Conservation (phyloP, 805 yeast genomes). For the Hanseniaspora clermontiae region DNA sequence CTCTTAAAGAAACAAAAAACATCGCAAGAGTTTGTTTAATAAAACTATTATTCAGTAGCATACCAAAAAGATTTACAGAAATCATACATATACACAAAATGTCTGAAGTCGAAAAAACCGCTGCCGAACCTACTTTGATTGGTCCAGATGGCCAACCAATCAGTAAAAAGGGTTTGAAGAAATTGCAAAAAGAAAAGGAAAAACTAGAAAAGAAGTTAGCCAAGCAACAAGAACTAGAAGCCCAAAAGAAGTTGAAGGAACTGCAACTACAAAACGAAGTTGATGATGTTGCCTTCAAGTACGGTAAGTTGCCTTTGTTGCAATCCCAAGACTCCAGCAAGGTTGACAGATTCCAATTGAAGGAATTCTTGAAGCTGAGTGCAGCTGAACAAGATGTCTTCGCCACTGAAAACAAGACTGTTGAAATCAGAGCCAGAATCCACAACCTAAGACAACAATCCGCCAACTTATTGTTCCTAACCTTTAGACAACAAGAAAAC, state of each 20-base stretch:
- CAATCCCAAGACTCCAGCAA: conserved; percentile 45
- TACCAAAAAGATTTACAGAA: conserved; percentile 14
- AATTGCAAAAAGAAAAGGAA: conserved; percentile 83
- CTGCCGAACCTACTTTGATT: conserved; percentile 25
- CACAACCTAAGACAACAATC: conserved; percentile 92
- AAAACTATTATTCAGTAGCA: too few species aligned
- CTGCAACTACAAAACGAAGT: conserved; percentile 72
- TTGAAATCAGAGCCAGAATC: conserved; percentile 83
- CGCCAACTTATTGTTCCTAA: conserved; percentile 80
- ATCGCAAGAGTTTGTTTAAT: too few species aligned
- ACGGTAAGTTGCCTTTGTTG: conserved; percentile 80
- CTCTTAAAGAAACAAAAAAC: too few species aligned
- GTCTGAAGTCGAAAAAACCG: conserved; percentile 11
- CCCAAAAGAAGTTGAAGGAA: conserved; percentile 69
- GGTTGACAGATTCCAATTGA: conserved; percentile 49
- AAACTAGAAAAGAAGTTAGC: conserved; percentile 88
- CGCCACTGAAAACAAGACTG: conserved; percentile 48
- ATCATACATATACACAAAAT: conserved; percentile 12
- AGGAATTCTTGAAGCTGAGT: conserved; percentile 29
- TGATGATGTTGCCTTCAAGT: conserved; percentile 54
- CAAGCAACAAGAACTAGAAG: conserved; percentile 74
- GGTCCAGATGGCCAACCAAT: conserved; percentile 82
- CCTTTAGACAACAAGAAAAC: conserved; percentile 80
- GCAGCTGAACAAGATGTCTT: conserved; percentile 29
- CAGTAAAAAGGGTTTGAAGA: conserved; percentile 89